These are phyloP conservation scores for Misopates orontium DNA, from an alignment of 257 asterid genomes.

Conservation along the genomic window DNA sequence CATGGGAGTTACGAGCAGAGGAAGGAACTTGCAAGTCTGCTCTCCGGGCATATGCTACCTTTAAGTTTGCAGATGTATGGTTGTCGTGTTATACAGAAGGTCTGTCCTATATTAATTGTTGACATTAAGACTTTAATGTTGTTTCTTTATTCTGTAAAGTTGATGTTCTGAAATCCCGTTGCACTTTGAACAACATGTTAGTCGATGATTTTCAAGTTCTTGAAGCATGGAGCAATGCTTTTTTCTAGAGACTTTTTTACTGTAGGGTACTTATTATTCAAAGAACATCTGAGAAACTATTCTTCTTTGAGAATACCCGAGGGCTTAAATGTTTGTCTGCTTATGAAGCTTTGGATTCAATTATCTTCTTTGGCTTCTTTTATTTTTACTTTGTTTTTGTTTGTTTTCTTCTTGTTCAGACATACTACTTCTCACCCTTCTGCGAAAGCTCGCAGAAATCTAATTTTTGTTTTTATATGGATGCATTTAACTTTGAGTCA, in stretches of 20 bases:
- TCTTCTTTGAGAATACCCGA: neutral
- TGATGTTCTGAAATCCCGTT: too few relatives aligned
- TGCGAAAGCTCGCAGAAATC: too few relatives aligned
- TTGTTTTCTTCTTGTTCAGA: neutral
- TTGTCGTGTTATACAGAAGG: slow-evolving; percentile 96
- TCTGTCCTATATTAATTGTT: too few relatives aligned
- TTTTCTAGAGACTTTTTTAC: neutral
- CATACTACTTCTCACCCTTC: too few relatives aligned
- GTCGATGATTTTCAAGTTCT: neutral
- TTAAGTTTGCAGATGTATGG: slow-evolving; percentile 95
- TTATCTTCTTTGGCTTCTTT: neutral
- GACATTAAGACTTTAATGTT: too few relatives aligned
- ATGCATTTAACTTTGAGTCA: neutral
- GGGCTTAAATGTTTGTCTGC: neutral
- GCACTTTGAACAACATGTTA: too few relatives aligned
- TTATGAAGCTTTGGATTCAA: neutral
- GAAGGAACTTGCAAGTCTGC: slow-evolving; percentile 72
- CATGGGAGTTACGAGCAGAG: slow-evolving; percentile 74
- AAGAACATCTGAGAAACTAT: neutral
- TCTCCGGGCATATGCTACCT: slow-evolving; percentile 66
- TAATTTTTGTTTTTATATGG: too few relatives aligned
- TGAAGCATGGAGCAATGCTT: neutral
- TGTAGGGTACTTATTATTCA: neutral
- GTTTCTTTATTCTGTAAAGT: too few relatives aligned
- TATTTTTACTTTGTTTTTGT: neutral